A percentile compares a stretch with the other conserved stretches of the same genome.
These are phyloP conservation scores for Monosporascus sp. DNA, from an alignment of 2,329 filamentous ascomycete genomes.

Conservation along the genomic window DNA sequence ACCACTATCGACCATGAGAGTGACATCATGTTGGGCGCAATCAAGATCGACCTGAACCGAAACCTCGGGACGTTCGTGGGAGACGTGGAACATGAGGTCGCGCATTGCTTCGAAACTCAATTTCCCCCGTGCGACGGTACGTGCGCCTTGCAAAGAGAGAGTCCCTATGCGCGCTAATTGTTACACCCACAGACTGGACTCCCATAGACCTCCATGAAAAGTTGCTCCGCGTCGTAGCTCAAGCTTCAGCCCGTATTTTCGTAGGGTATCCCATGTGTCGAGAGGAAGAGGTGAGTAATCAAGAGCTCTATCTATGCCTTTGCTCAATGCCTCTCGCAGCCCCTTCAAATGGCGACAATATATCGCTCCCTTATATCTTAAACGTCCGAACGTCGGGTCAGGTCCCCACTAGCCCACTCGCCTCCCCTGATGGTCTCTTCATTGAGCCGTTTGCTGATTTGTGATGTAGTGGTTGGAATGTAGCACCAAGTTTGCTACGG, in stretches of 20 bases:
- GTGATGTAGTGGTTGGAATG: constrained; percentile 17
- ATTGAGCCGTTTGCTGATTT: neutral
- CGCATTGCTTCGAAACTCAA: constrained; percentile 21
- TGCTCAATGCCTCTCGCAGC: too few species aligned
- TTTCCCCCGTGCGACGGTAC: constrained; percentile 22
- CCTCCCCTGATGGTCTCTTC: neutral
- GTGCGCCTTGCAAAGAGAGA: neutral
- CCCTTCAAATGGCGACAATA: too few species aligned
- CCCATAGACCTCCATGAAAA: constrained; percentile 22
- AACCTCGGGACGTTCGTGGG: constrained; percentile 22
- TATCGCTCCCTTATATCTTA: too few species aligned
- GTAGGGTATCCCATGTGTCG: constrained; percentile 24
- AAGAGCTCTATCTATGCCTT: too few species aligned
- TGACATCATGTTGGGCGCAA: constrained; percentile 23
- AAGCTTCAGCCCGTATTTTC: constrained; percentile 24
- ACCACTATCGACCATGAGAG: constrained; percentile 26
- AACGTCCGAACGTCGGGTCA: too few species aligned
- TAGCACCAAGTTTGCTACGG: constrained; percentile 22
- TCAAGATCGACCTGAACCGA: constrained; percentile 24
- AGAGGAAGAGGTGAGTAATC: constrained; percentile 11
- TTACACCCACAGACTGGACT: constrained; percentile 18
- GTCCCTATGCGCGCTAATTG: constrained; percentile 2
- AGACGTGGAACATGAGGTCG: constrained; percentile 20
- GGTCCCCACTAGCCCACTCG: too few species aligned
- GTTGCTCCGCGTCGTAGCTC: constrained; percentile 21